These are phyloP conservation scores for Quercus wislizeni DNA, from an alignment of 306 rosid species.

Conservation along the genomic window DNA sequence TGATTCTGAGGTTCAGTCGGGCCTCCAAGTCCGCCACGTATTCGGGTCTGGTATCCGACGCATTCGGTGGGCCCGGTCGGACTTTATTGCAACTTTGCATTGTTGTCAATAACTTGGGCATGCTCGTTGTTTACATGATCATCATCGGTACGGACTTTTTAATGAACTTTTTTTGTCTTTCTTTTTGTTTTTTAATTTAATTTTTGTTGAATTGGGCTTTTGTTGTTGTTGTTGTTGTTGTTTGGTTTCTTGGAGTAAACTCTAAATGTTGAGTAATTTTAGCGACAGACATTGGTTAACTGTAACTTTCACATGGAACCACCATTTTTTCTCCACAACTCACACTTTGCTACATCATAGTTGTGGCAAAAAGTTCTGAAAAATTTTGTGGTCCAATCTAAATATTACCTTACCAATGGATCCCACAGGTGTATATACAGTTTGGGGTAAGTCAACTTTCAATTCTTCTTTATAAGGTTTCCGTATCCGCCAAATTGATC, in stretches of 20 bases:
- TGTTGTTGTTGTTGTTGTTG: too few relatives aligned
- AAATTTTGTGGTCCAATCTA: rapidly evolving
- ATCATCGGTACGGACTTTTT: constrained; percentile 44
- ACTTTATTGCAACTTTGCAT: constrained; percentile 50
- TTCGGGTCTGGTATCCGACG: constrained; percentile 46
- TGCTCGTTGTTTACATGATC: constrained; percentile 83
- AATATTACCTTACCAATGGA: too few relatives aligned
- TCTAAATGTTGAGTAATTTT: too few relatives aligned
- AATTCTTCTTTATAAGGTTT: too few relatives aligned
- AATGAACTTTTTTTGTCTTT: neutral
- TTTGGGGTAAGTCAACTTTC: too few relatives aligned
- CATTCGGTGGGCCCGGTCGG: constrained; percentile 53
- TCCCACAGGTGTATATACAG: too few relatives aligned
- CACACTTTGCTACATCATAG: too few relatives aligned
- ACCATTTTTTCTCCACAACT: rapidly evolving
- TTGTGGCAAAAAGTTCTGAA: too few relatives aligned
- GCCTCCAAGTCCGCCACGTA: constrained; percentile 60
- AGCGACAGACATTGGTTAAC: too few relatives aligned
- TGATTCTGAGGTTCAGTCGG: constrained; percentile 55
- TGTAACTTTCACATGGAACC: too few relatives aligned
- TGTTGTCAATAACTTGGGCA: constrained; percentile 57
- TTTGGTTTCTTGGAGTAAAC: too few relatives aligned
- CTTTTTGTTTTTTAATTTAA: neutral
- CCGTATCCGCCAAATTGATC: too few relatives aligned
- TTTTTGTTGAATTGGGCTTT: neutral